These are phyloP conservation scores for Stephania japonica DNA, from an alignment of 164 flowering plant species.

Conservation along the genomic window DNA sequence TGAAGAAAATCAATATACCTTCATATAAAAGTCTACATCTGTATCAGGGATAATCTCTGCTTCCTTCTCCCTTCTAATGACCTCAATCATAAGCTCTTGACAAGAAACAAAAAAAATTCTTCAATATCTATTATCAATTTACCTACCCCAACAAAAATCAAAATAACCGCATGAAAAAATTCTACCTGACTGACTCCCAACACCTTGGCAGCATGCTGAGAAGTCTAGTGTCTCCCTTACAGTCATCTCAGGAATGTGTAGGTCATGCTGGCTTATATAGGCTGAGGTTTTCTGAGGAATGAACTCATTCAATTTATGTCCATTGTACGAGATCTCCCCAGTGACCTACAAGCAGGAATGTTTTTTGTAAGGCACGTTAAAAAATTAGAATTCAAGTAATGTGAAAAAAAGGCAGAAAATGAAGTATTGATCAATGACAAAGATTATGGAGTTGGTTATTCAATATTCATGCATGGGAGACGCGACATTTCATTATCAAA, in stretches of 20 bases:
- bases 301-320: conserved; percentile 45
- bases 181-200: conserved; percentile 45
- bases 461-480: background rate
- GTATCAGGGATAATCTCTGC: conserved; percentile 66
- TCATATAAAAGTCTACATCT: conserved; percentile 67
- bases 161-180: background rate
- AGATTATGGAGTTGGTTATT: background rate
- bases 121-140: background rate
- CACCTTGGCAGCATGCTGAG: conserved; percentile 57
- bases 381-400: background rate
- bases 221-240: conserved; percentile 70
- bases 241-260: conserved; percentile 59
- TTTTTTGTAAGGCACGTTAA: background rate
- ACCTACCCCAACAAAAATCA: background rate
- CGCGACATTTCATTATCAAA: background rate
- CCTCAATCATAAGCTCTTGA: background rate
- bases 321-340: conserved; percentile 59
- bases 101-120: conserved; percentile 3
- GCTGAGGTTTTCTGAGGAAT: conserved; percentile 61
- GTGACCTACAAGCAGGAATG: conserved; percentile 24
- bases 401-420: background rate
- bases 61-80: conserved; percentile 45
- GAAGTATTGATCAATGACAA: background rate
- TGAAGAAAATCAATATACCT: conserved; percentile 28
- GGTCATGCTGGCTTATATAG: conserved; percentile 55